Percentiles rank a stretch among this genome's conserved stretches.
phyloP scores from a whole-genome alignment of 257 asterid species.

The Prunella vulgaris region DNA sequence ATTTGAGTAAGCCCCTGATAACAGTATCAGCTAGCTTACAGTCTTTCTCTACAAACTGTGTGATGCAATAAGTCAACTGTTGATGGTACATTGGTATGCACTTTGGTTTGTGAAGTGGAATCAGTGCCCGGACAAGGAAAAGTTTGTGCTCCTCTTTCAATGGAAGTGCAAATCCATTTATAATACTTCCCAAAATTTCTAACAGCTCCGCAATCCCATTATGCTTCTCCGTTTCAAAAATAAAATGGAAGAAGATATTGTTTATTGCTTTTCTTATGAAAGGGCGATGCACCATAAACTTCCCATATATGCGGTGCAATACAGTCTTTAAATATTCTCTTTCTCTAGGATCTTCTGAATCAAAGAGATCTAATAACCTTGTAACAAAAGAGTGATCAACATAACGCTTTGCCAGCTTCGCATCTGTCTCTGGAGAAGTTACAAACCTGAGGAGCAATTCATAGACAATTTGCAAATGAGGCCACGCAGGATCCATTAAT shows the following conservation, averaged over 20 bases:
- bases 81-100: conserved; percentile 67
- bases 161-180: conserved; percentile 86
- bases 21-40: conserved; percentile 83
- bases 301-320: conserved; percentile 86
- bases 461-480: conserved; percentile 84
- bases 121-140: conserved; percentile 79
- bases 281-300: conserved; percentile 97
- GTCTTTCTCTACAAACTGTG: conserved; percentile 76
- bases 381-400: conserved; percentile 79
- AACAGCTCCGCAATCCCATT: conserved; percentile 85
- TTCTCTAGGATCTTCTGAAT: conserved; percentile 95
- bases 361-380: conserved; percentile 74
- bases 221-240: conserved; percentile 85
- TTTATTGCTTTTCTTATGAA: conserved; percentile 78
- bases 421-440: conserved; percentile 83
- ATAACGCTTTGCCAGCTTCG: conserved; percentile 84
- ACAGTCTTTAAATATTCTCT: conserved; percentile 88
- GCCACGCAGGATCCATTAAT: conserved; percentile 83
- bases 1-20: conserved; percentile 67
- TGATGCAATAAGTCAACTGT: conserved; percentile 72
- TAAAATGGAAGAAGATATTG: conserved; percentile 71
- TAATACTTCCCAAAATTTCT: conserved; percentile 89
- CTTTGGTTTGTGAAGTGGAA: conserved; percentile 76
- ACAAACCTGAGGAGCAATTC: conserved; percentile 81
- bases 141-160: conserved; percentile 92